phyloP scores from a whole-genome alignment of 768 basidiomycete species.

The Amanita pseudoporphyria region DNA sequence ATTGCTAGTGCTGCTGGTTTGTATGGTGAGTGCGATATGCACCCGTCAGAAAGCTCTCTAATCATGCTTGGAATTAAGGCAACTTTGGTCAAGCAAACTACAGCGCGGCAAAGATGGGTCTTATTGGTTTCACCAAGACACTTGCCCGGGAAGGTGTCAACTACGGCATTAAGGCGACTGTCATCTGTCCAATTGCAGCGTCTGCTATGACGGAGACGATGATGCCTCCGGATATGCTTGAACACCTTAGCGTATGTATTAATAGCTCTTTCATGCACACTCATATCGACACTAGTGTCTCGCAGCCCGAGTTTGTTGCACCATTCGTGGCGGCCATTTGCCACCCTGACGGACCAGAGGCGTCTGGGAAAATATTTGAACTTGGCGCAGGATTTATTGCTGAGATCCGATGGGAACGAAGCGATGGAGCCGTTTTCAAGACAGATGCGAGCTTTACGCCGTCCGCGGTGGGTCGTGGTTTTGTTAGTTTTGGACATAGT shows the following conservation, averaged over 20 bases:
- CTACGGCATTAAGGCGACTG: constrained; percentile 78
- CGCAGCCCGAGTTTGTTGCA: constrained; percentile 82
- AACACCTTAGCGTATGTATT: constrained; percentile 59
- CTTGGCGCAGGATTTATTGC: constrained; percentile 89
- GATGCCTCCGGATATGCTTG: constrained; percentile 91
- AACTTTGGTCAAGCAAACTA: constrained; percentile 98
- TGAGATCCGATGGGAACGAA: constrained; percentile 90
- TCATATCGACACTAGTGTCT: background rate
- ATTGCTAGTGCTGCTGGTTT: constrained; percentile 92
- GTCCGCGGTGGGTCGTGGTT: constrained; percentile 54
- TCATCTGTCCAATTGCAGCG: constrained; percentile 93
- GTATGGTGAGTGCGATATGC: constrained; percentile 47
- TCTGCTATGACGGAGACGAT: constrained; percentile 93
- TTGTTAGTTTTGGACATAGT: background rate
- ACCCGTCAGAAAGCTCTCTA: background rate
- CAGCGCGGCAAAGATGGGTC: constrained; percentile 95
- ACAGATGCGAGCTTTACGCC: constrained; percentile 89
- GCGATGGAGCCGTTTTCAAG: constrained; percentile 80
- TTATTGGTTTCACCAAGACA: constrained; percentile 88
- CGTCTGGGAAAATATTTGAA: constrained; percentile 80
- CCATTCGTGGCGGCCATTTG: constrained; percentile 86
- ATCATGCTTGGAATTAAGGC: constrained; percentile 30
- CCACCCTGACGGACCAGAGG: constrained; percentile 76
- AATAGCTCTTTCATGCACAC: background rate
- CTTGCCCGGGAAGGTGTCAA: constrained; percentile 89